Base-by-base conservation (phyloP, 1,139 yeast genomes). In the Maudiozyma humilis region DNA sequence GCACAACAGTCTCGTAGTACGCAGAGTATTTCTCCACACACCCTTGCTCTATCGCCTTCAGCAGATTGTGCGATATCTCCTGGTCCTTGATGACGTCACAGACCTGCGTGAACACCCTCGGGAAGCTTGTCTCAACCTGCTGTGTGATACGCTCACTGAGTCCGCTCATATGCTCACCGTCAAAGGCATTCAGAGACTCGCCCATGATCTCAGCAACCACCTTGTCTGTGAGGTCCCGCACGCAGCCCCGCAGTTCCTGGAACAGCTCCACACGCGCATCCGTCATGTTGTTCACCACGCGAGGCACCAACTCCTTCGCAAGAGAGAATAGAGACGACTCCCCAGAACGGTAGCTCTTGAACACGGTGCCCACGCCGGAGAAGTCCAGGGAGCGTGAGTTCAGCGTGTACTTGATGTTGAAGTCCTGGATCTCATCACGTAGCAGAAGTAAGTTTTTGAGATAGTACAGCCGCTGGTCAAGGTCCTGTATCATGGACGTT, bases 181-280 rank as follows among this genome's bases (percentile, higher is more conserved):
- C 32, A 18, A 38, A 32, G 3, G 45, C 19, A 8, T 53, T 47
- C 12, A 65, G 51, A 14, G 52, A 47, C 7, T 57, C 57, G 4
- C 50, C 51, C 12, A 67, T 54, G 5, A 72, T 62, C 15, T 67
- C 62, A 30, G 56, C 55, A 2, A 70, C 67, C 2, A 72, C 66
- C 14, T 63, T 62, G 41, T 68, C 71, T 0, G 79, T 74, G 48
- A 86, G 79, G 20, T 74, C 78, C 49, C 80, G 82, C 17, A 87
- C 85, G 2, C 81, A 70, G 50, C 76, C 78, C 51, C 89, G 74
- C 50, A 89, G 70, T 52, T 83, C 89, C 16, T 78, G 70, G 52
- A 83, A 85, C 32, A 88, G 69, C 60, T 88, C 96, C 17, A 66
- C 71, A 52, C 86, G 78, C 18, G 95, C 94, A 63, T 89, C 96